Evolutionary conservation across 31 red algal species (phyloP), one percentile per base, ranked within the genome.

Genomic region (Odonthalia washingtoniensis): DNA sequence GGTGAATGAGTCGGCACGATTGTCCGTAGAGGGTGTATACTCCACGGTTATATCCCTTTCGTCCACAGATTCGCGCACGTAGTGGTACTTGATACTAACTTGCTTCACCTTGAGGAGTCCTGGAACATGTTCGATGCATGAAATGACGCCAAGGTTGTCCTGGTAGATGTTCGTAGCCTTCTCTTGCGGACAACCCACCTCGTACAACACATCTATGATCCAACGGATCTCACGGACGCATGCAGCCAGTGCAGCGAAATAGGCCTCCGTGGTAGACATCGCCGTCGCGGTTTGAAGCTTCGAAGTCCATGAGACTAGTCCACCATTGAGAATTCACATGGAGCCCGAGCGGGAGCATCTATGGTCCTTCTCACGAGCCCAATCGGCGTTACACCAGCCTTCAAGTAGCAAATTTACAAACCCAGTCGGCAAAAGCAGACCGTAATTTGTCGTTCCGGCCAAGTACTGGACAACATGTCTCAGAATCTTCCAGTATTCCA

Each of bases 181-280:
- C 17, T 49, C 28, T 14, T 72, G 30, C 45, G 35, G 26, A 5
- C 40, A 21, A 5, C 26, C 1, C 35, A 82, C 6, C 17, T 83
- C 87, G 33, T 49, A 30, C 5, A 81, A 12, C 32, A 82, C 45
- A 12, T 70, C 0, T 3, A 36, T 34, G 4, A 83, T 0, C 78
- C 87, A 82, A 28, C 0, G 16, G 6, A 49, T 5, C 17, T 81
- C 31, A 6, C 33, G 4, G 1, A 77, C 77, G 0, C 31, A 61
- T 40, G 73, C 79, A 6, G 77, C 80, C n/a, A 41, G 0, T 0
- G 78, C 60, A 65, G 31, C 16, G 65, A 82, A 90, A 37, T 90
- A 60, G 1, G 87, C 87, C 64, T 90, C 77, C 3, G 78, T 36
- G 65, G 78, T 90, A 61, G 77, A 80, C 26, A 80, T 39, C 3